Conservation (phyloP, 2,329 filamentous ascomycete species). For the Magnaporthiopsis rhizophila region DNA sequence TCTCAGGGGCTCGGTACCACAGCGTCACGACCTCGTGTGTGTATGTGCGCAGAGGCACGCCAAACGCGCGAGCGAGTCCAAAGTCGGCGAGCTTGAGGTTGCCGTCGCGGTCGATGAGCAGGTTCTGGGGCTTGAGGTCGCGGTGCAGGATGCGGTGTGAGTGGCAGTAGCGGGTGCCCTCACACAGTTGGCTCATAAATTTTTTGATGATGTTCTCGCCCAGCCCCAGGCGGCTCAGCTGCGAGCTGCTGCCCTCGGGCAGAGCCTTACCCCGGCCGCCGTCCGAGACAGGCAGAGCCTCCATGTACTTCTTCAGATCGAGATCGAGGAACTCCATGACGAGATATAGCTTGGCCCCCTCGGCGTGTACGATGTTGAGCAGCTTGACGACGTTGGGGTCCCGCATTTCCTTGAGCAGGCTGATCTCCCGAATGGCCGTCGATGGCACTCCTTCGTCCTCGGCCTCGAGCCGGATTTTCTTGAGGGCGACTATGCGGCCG, state of each 20-base stretch:
- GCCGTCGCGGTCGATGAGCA: slow-evolving; percentile 76
- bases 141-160: slow-evolving; percentile 76
- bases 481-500: slow-evolving; percentile 77
- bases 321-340: slow-evolving; percentile 83
- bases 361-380: slow-evolving; percentile 82
- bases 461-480: slow-evolving; percentile 87
- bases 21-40: slow-evolving; percentile 88
- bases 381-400: slow-evolving; percentile 81
- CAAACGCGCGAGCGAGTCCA: slow-evolving; percentile 79
- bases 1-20: slow-evolving; percentile 84
- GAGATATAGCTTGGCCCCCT: slow-evolving; percentile 86
- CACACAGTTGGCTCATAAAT: slow-evolving; percentile 79
- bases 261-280: slow-evolving; percentile 75
- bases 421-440: slow-evolving; percentile 87
- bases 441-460: slow-evolving; percentile 87
- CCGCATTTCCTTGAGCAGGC: slow-evolving; percentile 84
- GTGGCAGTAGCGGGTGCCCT: slow-evolving; percentile 78
- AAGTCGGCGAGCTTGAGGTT: slow-evolving; percentile 85
- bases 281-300: slow-evolving; percentile 71
- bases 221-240: slow-evolving; percentile 59
- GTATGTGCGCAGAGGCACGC: slow-evolving; percentile 79
- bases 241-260: slow-evolving; percentile 61
- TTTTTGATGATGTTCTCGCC: slow-evolving; percentile 80
- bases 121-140: slow-evolving; percentile 79
- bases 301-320: slow-evolving; percentile 92